phyloP scores from a whole-genome alignment of 345 rosid species.

The Lumnitzera racemosa region DNA sequence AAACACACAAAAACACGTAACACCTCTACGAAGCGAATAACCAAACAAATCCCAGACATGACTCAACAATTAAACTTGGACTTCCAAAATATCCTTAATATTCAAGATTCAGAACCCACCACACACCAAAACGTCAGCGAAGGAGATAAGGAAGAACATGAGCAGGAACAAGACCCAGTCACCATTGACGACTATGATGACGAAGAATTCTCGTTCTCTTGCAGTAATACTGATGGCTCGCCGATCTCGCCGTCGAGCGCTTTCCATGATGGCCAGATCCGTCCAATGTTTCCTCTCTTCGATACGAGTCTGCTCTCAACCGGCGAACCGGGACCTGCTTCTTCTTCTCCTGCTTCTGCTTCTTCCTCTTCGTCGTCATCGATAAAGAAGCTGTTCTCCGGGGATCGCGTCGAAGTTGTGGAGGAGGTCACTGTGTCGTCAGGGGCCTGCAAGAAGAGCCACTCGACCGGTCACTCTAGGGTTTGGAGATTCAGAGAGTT shows the following conservation, averaged over 20 bases:
- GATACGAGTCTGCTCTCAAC: conserved; percentile 23
- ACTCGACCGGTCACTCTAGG: conserved; percentile 52
- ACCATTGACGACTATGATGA: conserved; percentile 5
- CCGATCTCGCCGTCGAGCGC: conserved; percentile 43
- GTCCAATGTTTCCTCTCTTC: conserved; percentile 39
- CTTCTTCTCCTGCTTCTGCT: not conserved
- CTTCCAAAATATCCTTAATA: too few relatives aligned
- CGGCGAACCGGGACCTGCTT: conserved; percentile 6
- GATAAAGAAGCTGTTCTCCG: conserved; percentile 31
- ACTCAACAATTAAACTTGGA: too few relatives aligned
- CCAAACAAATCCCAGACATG: too few relatives aligned
- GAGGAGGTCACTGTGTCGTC: conserved; percentile 36
- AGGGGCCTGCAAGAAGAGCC: conserved; percentile 48
- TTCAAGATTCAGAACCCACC: too few relatives aligned
- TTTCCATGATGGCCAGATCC: conserved; percentile 46
- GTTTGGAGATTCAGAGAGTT: conserved; percentile 43
- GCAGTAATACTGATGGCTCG: conserved; percentile 22
- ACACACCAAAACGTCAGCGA: too few relatives aligned
- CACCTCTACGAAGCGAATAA: too few relatives aligned
- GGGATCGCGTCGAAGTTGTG: conserved; percentile 17
- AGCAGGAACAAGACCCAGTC: too few relatives aligned
- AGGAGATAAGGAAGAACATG: too few relatives aligned
- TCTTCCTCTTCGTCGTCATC: conserved; percentile 13
- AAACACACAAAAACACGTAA: too few relatives aligned
- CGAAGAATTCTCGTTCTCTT: conserved; percentile 39